A percentile compares a stretch with the other conserved stretches of the same genome.
Evolutionary conservation across 495 filamentous ascomycete genomes (phyloP).

Genomic region (Penicillium canariense): DNA sequence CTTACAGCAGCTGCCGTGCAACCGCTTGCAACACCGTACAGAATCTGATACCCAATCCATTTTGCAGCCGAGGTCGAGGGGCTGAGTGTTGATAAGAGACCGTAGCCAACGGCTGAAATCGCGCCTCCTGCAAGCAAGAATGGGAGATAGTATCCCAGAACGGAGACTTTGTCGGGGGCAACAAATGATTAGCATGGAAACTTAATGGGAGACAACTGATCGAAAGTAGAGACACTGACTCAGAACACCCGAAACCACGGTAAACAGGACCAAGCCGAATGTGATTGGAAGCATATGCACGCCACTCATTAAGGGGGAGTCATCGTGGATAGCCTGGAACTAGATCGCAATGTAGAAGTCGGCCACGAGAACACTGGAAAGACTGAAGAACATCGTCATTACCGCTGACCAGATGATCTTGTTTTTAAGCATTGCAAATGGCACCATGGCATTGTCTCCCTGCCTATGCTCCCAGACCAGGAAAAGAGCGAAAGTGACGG

Average conservation of each 20-base stretch:
- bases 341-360: conserved; percentile 64
- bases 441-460: conserved; percentile 69
- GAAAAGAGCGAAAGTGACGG: conserved; percentile 56
- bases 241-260: conserved; percentile 52
- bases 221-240: not conserved
- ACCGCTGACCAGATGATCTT: conserved; percentile 50
- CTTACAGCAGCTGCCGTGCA: conserved; percentile 25
- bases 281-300: conserved; percentile 67
- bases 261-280: conserved; percentile 44
- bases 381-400: conserved; percentile 19
- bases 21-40: conserved; percentile 54
- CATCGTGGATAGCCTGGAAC: conserved; percentile 71
- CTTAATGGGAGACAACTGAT: not conserved
- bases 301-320: conserved; percentile 59
- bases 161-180: conserved; percentile 33
- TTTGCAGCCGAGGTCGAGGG: conserved; percentile 38
- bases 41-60: conserved; percentile 72
- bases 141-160: conserved; percentile 65
- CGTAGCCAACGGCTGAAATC: conserved; percentile 59
- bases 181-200: not conserved
- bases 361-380: conserved; percentile 53
- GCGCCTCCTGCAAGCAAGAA: conserved; percentile 54
- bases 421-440: conserved; percentile 60
- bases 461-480: conserved; percentile 56
- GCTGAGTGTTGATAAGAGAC: conserved; percentile 58